These are phyloP conservation scores for Xylaria arbuscula DNA, from an alignment of 2,329 filamentous ascomycete species.

Conservation along the genomic window DNA sequence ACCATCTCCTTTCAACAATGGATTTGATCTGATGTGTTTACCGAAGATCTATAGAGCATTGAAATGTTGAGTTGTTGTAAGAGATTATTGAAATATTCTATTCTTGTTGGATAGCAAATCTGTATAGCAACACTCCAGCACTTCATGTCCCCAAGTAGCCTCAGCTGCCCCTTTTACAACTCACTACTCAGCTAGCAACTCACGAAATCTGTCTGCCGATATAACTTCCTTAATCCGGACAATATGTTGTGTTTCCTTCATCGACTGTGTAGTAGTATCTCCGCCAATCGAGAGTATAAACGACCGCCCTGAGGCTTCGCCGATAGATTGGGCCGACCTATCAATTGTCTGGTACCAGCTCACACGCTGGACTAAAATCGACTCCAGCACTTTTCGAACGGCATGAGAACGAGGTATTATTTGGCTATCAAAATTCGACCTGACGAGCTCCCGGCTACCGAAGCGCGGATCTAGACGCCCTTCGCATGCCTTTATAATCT, in stretches of 20 bases:
- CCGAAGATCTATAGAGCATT: too few relatives aligned
- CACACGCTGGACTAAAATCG: slow-evolving; percentile 12
- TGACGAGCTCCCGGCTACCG: slow-evolving; percentile 15
- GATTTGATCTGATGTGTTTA: too few relatives aligned
- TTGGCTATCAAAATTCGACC: slow-evolving; percentile 17
- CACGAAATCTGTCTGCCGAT: neutral
- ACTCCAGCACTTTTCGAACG: slow-evolving; percentile 9
- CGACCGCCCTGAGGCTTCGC: neutral
- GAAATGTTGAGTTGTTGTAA: too few relatives aligned
- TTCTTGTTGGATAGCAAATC: too few relatives aligned
- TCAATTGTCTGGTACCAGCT: slow-evolving; percentile 8
- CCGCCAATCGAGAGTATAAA: slow-evolving; percentile 16
- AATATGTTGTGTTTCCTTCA: neutral
- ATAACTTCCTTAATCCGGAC: neutral
- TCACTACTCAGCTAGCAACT: neutral
- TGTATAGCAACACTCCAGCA: too few relatives aligned
- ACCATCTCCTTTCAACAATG: too few relatives aligned
- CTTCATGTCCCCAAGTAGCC: neutral
- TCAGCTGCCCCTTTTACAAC: neutral
- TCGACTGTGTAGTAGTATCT: slow-evolving; percentile 4
- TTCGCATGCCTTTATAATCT: slow-evolving; percentile 23
- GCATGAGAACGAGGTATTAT: slow-evolving; percentile 8
- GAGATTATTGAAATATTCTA: too few relatives aligned
- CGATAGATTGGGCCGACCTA: neutral
- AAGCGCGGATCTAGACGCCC: slow-evolving; percentile 24